Evolutionary conservation across 495 filamentous ascomycete genomes (phyloP).

Genomic region (Pseudoneurospora amorphoporcata): DNA sequence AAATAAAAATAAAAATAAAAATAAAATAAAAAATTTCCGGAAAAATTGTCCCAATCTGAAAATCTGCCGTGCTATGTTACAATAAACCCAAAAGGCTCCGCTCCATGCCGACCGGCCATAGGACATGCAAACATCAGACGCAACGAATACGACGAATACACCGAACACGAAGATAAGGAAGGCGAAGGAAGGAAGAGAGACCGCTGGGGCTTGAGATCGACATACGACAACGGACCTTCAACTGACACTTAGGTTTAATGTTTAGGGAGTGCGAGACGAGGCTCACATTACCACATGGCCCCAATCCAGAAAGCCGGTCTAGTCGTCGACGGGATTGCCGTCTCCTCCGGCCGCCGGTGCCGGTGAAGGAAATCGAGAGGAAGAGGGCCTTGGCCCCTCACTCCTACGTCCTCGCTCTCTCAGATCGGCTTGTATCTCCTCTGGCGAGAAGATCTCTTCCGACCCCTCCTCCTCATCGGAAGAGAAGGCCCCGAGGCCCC

Average conservation of each 20-base stretch:
- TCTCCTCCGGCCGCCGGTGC: too few species aligned
- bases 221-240: too few species aligned
- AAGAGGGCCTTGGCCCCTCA: neutral
- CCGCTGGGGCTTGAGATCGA: too few species aligned
- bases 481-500: neutral
- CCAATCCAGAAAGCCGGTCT: neutral
- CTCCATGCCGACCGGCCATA: neutral
- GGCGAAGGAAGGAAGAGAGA: too few species aligned
- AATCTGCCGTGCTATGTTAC: neutral
- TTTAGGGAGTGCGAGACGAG: neutral
- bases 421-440: neutral
- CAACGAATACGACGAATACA: neutral
- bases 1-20: too few species aligned
- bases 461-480: neutral
- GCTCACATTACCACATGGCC: neutral
- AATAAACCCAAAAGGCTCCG: neutral
- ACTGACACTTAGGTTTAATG: too few species aligned
- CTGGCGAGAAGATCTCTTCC: neutral
- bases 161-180: neutral
- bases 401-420: neutral
- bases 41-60: neutral
- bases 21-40: too few species aligned
- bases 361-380: neutral
- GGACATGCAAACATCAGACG: neutral
- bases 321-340: neutral